Evolutionary conservation across 2,329 filamentous ascomycete genomes (phyloP).

Genomic region (Colletotrichum eleusines): DNA sequence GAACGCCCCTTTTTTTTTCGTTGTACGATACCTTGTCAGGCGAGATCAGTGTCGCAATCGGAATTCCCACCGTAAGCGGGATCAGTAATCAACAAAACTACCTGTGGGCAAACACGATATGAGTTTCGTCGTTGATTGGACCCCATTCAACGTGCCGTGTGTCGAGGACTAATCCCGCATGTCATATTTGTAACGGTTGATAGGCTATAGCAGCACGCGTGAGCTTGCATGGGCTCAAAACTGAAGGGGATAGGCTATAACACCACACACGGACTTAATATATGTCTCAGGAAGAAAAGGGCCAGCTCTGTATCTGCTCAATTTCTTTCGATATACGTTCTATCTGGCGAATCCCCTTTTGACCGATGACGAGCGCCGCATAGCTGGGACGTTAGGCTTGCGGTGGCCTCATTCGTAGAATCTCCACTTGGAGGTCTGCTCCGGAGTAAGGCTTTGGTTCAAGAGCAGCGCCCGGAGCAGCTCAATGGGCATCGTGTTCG

Average conservation of each 20-base stretch:
- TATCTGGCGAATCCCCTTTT: no score
- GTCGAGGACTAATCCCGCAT: neutral
- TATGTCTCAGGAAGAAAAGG: no score
- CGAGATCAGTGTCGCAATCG: neutral
- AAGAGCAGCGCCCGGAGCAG: slow-evolving; percentile 63
- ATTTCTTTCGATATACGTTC: neutral
- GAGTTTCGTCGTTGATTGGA: neutral
- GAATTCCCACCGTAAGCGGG: neutral
- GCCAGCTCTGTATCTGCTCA: neutral
- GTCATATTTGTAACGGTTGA: neutral
- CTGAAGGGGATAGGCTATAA: no score
- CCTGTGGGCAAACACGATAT: neutral
- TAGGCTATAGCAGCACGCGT: neutral
- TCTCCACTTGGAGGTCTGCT: slow-evolving; percentile 63
- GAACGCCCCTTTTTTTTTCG: neutral
- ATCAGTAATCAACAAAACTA: neutral
- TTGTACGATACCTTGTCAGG: neutral
- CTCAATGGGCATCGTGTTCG: slow-evolving; percentile 67
- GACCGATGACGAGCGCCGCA: slow-evolving; percentile 36
- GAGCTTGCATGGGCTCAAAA: neutral
- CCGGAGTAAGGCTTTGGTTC: slow-evolving; percentile 53
- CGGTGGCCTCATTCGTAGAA: slow-evolving; percentile 55
- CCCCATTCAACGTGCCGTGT: neutral
- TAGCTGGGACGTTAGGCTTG: no score
- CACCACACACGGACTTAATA: no score